Conservation (phyloP, 352 stramenopile genomes). For the Peronospora destructor region DNA sequence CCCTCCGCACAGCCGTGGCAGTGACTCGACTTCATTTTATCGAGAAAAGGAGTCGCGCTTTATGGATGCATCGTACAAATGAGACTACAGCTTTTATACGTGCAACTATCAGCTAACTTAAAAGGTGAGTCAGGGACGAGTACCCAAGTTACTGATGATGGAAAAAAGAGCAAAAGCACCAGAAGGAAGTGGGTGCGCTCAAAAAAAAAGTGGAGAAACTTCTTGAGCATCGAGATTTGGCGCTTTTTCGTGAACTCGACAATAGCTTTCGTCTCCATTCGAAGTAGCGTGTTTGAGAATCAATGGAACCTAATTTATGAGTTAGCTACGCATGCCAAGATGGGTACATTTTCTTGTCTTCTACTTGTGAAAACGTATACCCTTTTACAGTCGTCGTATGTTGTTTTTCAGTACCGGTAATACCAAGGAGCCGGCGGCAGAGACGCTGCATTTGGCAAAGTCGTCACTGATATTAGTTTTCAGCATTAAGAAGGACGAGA, state of each 20-base stretch:
- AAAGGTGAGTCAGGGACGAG: background rate
- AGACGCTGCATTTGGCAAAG: slow-evolving; percentile 12
- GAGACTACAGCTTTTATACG: background rate
- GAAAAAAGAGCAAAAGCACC: background rate
- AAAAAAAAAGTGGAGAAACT: background rate
- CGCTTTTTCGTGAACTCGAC: background rate
- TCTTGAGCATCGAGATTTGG: too few relatives aligned
- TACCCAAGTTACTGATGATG: too few relatives aligned
- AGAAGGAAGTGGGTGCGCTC: slow-evolving; percentile 2
- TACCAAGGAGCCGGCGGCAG: slow-evolving; percentile 17
- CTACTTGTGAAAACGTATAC: background rate
- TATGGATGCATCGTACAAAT: slow-evolving; percentile 32
- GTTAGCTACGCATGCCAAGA: slow-evolving; percentile 15
- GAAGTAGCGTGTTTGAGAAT: slow-evolving; percentile 21
- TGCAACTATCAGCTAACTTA: background rate
- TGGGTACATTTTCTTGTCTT: background rate
- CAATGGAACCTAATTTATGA: slow-evolving; percentile 40
- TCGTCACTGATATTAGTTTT: slow-evolving; percentile 5
- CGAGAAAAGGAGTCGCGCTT: slow-evolving; percentile 19
- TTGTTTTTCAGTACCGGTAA: background rate
- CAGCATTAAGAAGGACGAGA: background rate
- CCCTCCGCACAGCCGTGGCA: slow-evolving; percentile 7
- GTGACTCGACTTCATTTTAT: slow-evolving; percentile 30
- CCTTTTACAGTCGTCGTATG: too few relatives aligned
- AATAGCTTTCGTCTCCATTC: slow-evolving; percentile 3